Evolutionary conservation across 768 basidiomycete genomes (phyloP).

Genomic region (Clathrus columnatus): DNA sequence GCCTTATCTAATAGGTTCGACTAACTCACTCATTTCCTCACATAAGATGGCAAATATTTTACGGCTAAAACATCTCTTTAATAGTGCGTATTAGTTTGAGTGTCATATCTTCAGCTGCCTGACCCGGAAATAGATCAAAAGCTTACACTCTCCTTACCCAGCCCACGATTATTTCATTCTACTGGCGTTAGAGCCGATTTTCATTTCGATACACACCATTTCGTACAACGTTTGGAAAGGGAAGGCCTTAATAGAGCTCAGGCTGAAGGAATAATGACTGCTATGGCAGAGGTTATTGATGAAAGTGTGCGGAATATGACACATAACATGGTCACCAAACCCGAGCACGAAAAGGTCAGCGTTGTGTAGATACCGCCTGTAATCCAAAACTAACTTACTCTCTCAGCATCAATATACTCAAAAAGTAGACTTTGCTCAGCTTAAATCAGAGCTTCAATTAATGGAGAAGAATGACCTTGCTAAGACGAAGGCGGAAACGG

Average conservation of each 20-base stretch:
- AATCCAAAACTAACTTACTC: not conserved
- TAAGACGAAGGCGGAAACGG: slow-evolving; percentile 93
- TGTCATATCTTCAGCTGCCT: no score
- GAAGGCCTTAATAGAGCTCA: slow-evolving; percentile 86
- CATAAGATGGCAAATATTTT: not conserved
- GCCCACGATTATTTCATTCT: slow-evolving; percentile 19
- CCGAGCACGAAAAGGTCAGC: slow-evolving; percentile 90
- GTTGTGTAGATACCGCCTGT: not conserved
- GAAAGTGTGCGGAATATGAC: slow-evolving; percentile 97
- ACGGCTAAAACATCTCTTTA: not conserved
- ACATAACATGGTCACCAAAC: slow-evolving; percentile 89
- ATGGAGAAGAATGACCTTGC: slow-evolving; percentile 96
- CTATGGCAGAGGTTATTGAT: slow-evolving; percentile 94
- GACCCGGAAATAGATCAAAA: not conserved
- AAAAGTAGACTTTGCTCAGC: slow-evolving; percentile 93
- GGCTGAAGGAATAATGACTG: slow-evolving; percentile 95
- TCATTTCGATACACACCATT: slow-evolving; percentile 94
- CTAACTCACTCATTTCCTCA: no score
- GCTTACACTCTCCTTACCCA: not conserved
- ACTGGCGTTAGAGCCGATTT: slow-evolving; percentile 35
- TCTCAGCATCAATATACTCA: slow-evolving; percentile 82
- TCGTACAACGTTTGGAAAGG: slow-evolving; percentile 81
- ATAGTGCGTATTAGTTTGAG: no score
- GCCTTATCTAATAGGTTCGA: not conserved
- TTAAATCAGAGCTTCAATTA: slow-evolving; percentile 92